Evolutionary conservation across 1,284 basidiomycete genomes (phyloP), one percentile per base, ranked within the genome.

Genomic region (Cutaneotrichosporon sp.): DNA sequence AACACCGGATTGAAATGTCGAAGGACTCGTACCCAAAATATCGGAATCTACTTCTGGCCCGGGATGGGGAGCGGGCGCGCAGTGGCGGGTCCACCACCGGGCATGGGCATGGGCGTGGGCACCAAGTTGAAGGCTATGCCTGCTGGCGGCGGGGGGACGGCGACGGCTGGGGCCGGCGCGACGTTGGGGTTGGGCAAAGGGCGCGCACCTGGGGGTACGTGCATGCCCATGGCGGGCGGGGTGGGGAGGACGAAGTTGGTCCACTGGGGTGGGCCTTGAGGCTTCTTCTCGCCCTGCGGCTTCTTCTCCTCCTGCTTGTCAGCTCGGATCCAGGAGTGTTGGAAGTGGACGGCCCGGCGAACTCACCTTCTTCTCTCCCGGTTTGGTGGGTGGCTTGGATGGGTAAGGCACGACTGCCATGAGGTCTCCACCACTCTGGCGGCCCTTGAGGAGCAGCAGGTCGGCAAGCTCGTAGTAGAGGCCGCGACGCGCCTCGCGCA

Each of bases 401-500:
- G 76, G 76, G 64, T 78, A 80, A 9, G 72, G 77, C 55, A 78
- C 53, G 18, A 79, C 69, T n/a, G 72, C 77, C 74, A 79, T 77
- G 29, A 80, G 64, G 58, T 79, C 79, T 49, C 75, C 75, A 42
- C 69, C 67, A 25, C 73, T 76, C 62, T 79, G 78, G 51, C 78
- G 68, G 7, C 75, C 76, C 60, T 80, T 80, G 70, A 77, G 72
- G 50, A 80, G 68, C 2, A 79, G 65, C 51, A 80, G 63, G 38
- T 80, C 79, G 7, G 78, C 75, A 18, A 80, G 59, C 62, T 71
- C 62, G 74, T 74, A 75, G 67, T 79, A 78, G 45, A 80, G 62
- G 16, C 76, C 76, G n/a, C 79, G 65, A 42, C 78, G 68, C 2
- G 72, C 72, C 56, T 80, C 79, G 46, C 77, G 67, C 33, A 80